Evolutionary conservation across 2,329 filamentous ascomycete genomes (phyloP), one percentile per base, ranked within the genome.

Genomic region (Salinomyces thailandicus): DNA sequence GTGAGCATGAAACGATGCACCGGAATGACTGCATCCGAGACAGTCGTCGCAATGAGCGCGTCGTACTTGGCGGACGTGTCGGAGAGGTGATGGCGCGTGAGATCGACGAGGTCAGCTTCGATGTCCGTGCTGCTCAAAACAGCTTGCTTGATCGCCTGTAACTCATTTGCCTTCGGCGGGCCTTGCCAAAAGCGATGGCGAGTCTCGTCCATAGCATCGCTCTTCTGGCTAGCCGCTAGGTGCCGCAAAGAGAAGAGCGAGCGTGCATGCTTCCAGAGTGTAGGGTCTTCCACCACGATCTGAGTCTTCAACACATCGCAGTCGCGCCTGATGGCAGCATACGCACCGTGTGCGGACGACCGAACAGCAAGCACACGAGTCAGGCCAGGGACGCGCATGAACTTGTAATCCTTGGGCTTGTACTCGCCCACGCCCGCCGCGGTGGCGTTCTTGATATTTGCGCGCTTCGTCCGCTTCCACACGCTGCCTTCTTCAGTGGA

Each of bases 401-500:
- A 98, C 57, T 98, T 98, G 67, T 93, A 94, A 54, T 94, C 86
- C 48, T 93, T 93, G 9, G 75, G 73, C 50, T 77, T 82, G 20
- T 71, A 67, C 15, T 78, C 76, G 1, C 63, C 60, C 2, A 60
- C 59, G 3, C 63, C 65, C 9, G 63, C 60, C 1, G 67, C 64
- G 19, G 53, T 67, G 0, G 74, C 68, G 46, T 81, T 77, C 51
- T 93, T 93, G 33, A 81, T 78, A 46, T 89, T 93, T 17, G 74
- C 71, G 42, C 91, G 75, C 53, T 85, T 85, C 35, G 91, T 78
- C 40, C 89, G 80, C 48, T 79, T 79, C 89, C 89, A 98, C 0
- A 95, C 89, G 32, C 85, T 89, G 2, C 91, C 91, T 28, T 86
- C 89, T 41, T 86, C 74, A 0, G 91, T 98, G 46, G 85, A 89